A percentile compares a stretch with the other conserved stretches of the same genome.
These are phyloP conservation scores for Gastrodia elata DNA, from an alignment of 106 monocot species.

Conservation along the genomic window DNA sequence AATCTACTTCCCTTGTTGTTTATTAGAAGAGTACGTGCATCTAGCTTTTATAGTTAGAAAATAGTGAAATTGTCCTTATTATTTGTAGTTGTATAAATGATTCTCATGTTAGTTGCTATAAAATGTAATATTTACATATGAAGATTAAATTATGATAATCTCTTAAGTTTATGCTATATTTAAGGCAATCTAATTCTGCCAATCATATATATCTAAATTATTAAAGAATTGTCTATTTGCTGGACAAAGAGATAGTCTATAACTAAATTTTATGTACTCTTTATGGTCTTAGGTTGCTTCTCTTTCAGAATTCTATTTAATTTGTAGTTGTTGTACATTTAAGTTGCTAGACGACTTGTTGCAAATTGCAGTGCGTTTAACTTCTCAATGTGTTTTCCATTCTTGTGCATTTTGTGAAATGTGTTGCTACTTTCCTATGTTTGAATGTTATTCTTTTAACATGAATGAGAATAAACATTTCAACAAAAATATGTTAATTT, in stretches of 20 bases:
- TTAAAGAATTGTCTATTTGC: not conserved
- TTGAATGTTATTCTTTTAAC: not conserved
- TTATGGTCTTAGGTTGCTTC: not conserved
- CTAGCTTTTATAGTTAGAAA: not conserved
- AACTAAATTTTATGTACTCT: not conserved
- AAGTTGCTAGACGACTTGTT: not conserved
- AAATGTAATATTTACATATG: not conserved
- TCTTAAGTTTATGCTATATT: not conserved
- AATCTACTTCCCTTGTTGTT: not conserved
- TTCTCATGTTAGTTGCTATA: not conserved
- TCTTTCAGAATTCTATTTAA: not conserved
- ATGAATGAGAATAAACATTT: slow-evolving; percentile 1
- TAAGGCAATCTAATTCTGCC: not conserved
- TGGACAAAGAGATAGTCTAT: not conserved
- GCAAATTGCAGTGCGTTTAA: not conserved
- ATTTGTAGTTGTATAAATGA: not conserved
- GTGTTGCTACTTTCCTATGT: not conserved
- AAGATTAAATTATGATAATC: not conserved
- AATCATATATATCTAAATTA: not conserved
- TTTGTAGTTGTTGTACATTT: not conserved
- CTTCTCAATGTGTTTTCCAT: not conserved
- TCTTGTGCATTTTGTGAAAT: not conserved
- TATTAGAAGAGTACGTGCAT: not conserved
- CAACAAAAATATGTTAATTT: slow-evolving; percentile 54
- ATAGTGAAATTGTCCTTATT: not conserved